A percentile compares a stretch with the other conserved stretches of the same genome.
Conservation (phyloP, 495 filamentous ascomycete genomes). For the Beverwykella pulmonaria region DNA sequence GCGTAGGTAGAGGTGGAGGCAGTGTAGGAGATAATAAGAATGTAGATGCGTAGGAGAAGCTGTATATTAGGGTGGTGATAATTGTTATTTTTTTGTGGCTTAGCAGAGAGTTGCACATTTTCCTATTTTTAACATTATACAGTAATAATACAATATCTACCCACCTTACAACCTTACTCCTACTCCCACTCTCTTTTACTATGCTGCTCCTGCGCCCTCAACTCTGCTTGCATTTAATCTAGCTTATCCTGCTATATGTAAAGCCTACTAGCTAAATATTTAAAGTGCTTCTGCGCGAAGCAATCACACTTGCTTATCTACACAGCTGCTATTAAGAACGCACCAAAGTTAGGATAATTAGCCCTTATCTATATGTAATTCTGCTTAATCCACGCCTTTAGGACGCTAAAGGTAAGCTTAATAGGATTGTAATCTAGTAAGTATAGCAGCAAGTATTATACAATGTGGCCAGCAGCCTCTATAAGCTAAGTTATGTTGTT, state of each 20-base stretch:
- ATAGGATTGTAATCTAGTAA: too few relatives aligned
- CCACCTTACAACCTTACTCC: background rate
- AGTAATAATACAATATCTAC: too few relatives aligned
- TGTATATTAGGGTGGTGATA: too few relatives aligned
- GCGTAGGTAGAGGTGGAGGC: background rate
- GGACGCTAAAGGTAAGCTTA: constrained; percentile 38
- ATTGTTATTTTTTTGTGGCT: too few relatives aligned
- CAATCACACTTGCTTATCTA: background rate
- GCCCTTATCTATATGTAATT: background rate
- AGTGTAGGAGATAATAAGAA: background rate
- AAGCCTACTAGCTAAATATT: background rate
- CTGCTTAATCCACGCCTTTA: constrained; percentile 17
- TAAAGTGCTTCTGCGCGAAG: constrained; percentile 4
- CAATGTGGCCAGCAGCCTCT: too few relatives aligned
- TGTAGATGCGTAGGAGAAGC: background rate
- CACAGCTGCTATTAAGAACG: background rate
- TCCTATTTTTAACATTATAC: too few relatives aligned
- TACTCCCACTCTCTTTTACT: too few relatives aligned
- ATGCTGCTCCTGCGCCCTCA: background rate
- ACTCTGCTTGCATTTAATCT: background rate
- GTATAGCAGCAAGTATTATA: too few relatives aligned
- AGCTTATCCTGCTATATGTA: background rate
- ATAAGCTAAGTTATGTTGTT: too few relatives aligned
- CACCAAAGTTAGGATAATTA: constrained; percentile 1
- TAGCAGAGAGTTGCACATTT: too few relatives aligned